Evolutionary conservation across 2,329 filamentous ascomycete species (phyloP).

Genomic region (Fusarium nodosum): DNA sequence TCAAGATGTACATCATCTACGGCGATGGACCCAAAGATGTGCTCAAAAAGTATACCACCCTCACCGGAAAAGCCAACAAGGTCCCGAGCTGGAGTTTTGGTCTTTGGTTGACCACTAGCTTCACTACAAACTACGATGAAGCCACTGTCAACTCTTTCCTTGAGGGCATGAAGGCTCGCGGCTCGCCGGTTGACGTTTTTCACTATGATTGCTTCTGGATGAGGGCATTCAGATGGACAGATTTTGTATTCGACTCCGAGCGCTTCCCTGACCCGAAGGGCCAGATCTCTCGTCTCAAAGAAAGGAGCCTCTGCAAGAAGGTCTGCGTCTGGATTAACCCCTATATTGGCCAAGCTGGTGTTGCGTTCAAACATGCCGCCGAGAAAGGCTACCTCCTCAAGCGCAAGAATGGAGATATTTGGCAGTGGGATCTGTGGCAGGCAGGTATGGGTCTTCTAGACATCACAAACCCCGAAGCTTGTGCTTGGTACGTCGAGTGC

Average conservation of each 20-base stretch:
- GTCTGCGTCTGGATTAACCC: slow-evolving; percentile 84
- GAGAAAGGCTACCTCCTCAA: slow-evolving; percentile 78
- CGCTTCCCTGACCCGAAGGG: slow-evolving; percentile 77
- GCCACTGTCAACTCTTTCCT: slow-evolving; percentile 76
- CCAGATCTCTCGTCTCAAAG: slow-evolving; percentile 74
- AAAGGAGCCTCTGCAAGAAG: slow-evolving; percentile 70
- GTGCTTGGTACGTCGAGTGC: slow-evolving; percentile 73
- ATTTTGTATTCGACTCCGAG: slow-evolving; percentile 77
- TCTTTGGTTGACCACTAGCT: slow-evolving; percentile 81
- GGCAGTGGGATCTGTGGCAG: slow-evolving; percentile 84
- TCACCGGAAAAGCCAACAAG: slow-evolving; percentile 75
- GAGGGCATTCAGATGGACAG: slow-evolving; percentile 80
- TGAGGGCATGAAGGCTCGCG: slow-evolving; percentile 74
- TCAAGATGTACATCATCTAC: slow-evolving; percentile 82
- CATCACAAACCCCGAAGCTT: slow-evolving; percentile 79
- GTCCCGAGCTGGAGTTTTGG: slow-evolving; percentile 82
- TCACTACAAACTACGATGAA: slow-evolving; percentile 81
- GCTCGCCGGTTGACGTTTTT: slow-evolving; percentile 77
- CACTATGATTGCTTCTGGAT: slow-evolving; percentile 86
- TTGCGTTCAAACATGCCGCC: slow-evolving; percentile 73
- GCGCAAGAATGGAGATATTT: slow-evolving; percentile 76
- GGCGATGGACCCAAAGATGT: slow-evolving; percentile 80
- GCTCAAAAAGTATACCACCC: slow-evolving; percentile 72
- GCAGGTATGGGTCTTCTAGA: slow-evolving; percentile 81
- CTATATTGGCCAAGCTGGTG: slow-evolving; percentile 78